Base-by-base conservation (phyloP, 164 flowering plant species). In the Nymphaea colorata region DNA sequence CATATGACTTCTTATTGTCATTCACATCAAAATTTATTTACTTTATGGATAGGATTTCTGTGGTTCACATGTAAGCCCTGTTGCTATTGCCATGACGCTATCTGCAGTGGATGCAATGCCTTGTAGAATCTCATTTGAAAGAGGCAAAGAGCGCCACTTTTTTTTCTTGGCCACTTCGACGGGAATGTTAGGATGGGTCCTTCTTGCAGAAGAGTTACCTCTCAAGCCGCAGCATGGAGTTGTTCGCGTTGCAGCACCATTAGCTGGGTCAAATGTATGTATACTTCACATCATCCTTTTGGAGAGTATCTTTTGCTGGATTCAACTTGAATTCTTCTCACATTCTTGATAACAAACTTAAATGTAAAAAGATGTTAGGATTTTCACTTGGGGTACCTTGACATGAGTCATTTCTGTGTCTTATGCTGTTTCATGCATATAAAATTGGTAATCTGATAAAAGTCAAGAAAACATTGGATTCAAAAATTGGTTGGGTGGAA, bases 81-180 rank as follows among this genome's bases (percentile, higher is more conserved):
- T 15, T 55, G 16, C 18, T n/a, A n/a, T 61, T 61, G n/a, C 63
- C 63, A 61, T 61, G 69, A 14, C 66, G 11, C 68, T 65, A 63
- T 77, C 44, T 82, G 83, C 86, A 95, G 97, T 74, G 73, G 95
- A 85, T 83, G 97, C 94, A 41, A 80, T 92, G 76, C 91, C 99
- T 75, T 95, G 99, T 79, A 86, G 89, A 83, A 90, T 92, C 74
- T 86, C 99, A 59, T 95, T 95, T 80, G 97, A 95, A 79, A 83
- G 91, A 76, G 96, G 98, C 42, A 95, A 85, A 80, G 99, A 95
- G 68, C 94, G 99, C 3, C 93, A 87, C 67, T 85, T 95, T 81
- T 75, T 14, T 75, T 90, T 95, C 74, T 73, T 90, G 67, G 86
- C 94, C 36, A 44, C 82, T 57, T 81, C 90, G n/a, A 47, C 79